A percentile compares a stretch with the other conserved stretches of the same genome.
These are phyloP conservation scores for Antitrichia curtipendula DNA, from an alignment of 225 moss, liverwort and hornwort species.

Conservation along the genomic window DNA sequence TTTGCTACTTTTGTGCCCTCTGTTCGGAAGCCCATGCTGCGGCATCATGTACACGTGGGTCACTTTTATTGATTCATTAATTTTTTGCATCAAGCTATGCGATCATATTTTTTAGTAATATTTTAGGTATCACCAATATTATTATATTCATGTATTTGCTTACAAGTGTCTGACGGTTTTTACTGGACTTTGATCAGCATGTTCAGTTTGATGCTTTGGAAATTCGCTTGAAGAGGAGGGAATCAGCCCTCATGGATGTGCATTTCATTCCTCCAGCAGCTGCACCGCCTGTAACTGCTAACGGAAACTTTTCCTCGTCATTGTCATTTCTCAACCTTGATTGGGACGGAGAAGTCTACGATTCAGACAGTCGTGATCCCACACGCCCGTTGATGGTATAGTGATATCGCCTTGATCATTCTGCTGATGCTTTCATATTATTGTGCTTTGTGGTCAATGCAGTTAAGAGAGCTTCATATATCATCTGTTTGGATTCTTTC, in stretches of 20 bases:
- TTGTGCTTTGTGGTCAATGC: not conserved
- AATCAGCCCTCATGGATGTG: conserved; percentile 62
- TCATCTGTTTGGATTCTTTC: not conserved
- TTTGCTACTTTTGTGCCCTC: conserved; percentile 77
- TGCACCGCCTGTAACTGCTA: conserved; percentile 15
- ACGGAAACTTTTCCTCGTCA: conserved; percentile 33
- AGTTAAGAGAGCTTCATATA: not conserved
- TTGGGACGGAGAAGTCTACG: conserved; percentile 68
- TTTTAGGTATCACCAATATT: not conserved
- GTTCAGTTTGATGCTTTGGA: conserved; percentile 84
- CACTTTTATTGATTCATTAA: not conserved
- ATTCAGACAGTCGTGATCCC: conserved; percentile 48
- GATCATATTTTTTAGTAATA: not conserved
- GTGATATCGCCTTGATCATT: not conserved
- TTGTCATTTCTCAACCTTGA: conserved; percentile 77
- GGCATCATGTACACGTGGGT: conserved; percentile 53
- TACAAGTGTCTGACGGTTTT: not conserved
- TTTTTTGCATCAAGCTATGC: not conserved
- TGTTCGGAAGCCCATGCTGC: conserved; percentile 73
- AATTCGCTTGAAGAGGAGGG: conserved; percentile 53
- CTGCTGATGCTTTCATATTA: not conserved
- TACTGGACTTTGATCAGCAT: conserved; percentile 46
- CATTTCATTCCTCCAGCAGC: conserved; percentile 25
- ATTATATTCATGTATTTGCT: not conserved
- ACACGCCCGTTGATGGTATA: conserved; percentile 34